Conservation (phyloP, 1,139 yeast species). For the Zygosaccharomyces sapae region DNA sequence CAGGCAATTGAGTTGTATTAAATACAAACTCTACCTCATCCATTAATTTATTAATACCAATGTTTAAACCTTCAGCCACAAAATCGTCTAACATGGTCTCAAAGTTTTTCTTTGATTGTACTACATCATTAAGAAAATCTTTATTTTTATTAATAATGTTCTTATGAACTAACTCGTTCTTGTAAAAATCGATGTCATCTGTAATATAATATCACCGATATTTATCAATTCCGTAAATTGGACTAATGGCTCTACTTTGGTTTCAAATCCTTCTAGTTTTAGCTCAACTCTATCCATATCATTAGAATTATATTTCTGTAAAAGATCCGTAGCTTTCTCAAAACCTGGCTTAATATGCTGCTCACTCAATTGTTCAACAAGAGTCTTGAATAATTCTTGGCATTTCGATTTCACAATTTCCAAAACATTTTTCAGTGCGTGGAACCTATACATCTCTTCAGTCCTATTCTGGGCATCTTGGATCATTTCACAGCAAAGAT, state of each 20-base stretch:
- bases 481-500: constrained; percentile 43
- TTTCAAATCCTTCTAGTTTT: constrained; percentile 29
- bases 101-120: constrained; percentile 73
- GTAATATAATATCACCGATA: constrained; percentile 87
- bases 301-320: constrained; percentile 68
- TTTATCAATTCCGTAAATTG: constrained; percentile 87
- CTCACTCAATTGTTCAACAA: constrained; percentile 61
- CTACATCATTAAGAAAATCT: constrained; percentile 75
- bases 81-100: constrained; percentile 79
- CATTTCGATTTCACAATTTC: constrained; percentile 42
- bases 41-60: constrained; percentile 83
- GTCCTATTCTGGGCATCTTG: constrained; percentile 44
- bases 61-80: constrained; percentile 88
- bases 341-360: constrained; percentile 79
- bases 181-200: constrained; percentile 90
- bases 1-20: constrained; percentile 49
- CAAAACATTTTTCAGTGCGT: constrained; percentile 24
- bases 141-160: constrained; percentile 62
- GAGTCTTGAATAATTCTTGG: constrained; percentile 55
- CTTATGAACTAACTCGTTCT: constrained; percentile 68
- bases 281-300: constrained; percentile 38
- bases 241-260: constrained; percentile 72
- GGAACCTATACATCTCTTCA: constrained; percentile 38
- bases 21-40: constrained; percentile 63
- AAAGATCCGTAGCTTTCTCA: constrained; percentile 65